These are phyloP conservation scores for Arthrobotrys pseudoclavata DNA, from an alignment of 2,329 filamentous ascomycete species.

Conservation along the genomic window DNA sequence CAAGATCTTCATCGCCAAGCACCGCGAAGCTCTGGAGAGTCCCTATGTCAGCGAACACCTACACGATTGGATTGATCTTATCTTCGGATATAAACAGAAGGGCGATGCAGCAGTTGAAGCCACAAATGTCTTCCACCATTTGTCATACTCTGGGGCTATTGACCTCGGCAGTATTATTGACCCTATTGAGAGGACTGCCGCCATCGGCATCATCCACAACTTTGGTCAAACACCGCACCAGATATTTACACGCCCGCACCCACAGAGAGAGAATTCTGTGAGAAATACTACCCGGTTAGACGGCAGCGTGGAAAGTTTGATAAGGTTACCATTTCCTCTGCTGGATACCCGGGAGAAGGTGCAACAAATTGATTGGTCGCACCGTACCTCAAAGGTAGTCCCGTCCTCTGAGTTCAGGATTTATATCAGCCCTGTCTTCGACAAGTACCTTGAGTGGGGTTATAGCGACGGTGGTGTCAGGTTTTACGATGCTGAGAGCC, in stretches of 20 bases:
- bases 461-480: slow-evolving; percentile 93
- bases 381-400: slow-evolving; percentile 84
- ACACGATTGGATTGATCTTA: slow-evolving; percentile 94
- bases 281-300: slow-evolving; percentile 79
- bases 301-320: slow-evolving; percentile 78
- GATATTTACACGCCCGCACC: slow-evolving; percentile 86
- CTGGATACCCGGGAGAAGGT: slow-evolving; percentile 82
- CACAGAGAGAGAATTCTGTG: slow-evolving; percentile 77
- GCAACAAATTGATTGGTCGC: slow-evolving; percentile 80
- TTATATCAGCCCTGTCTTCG: slow-evolving; percentile 86
- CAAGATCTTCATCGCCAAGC: slow-evolving; percentile 93
- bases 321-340: slow-evolving; percentile 82
- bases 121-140: slow-evolving; percentile 94
- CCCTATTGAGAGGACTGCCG: slow-evolving; percentile 85
- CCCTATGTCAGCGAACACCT: slow-evolving; percentile 90
- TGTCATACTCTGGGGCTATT: slow-evolving; percentile 93
- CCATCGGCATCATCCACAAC: slow-evolving; percentile 97
- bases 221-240: slow-evolving; percentile 98
- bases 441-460: slow-evolving; percentile 95
- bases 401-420: slow-evolving; percentile 86
- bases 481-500: slow-evolving; percentile 87
- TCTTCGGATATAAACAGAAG: slow-evolving; percentile 94
- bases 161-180: slow-evolving; percentile 93
- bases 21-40: slow-evolving; percentile 94
- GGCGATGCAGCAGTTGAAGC: slow-evolving; percentile 92